Evolutionary conservation across 2,329 filamentous ascomycete species (phyloP), one percentile per base, ranked within the genome.

Genomic region (Fusarium longipes): DNA sequence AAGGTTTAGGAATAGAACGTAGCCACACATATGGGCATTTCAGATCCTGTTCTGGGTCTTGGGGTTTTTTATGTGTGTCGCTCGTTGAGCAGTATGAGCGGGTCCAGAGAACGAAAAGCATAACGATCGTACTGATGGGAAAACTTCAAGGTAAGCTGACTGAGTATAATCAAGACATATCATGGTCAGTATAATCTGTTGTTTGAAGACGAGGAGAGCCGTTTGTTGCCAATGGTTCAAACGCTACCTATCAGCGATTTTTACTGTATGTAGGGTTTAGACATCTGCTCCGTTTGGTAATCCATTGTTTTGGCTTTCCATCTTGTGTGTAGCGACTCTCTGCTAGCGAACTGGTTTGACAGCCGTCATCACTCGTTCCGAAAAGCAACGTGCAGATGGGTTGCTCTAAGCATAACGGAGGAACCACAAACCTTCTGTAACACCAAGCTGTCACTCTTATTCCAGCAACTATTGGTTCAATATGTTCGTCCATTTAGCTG

Each of bases 11-110:
- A 70, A 59, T 18, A 77, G 52, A 38, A 73, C 54, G 60, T 76
- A 77, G 44, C 57, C 62, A 49, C 75, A 77, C 75, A 77, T 77
- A 40, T 30, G 47, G 24, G 40, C 48, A 59, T 57, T 35, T 40
- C 18, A 45, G 20, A 12, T 55, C 14, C 43, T 40, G 44, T 38
- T 43, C 38, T 27, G 36, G 22, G 39, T 52, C 38, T 27, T 48
- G 65, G 17, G 36, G n/a, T 68, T 22, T 57, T 56, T 65, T 38
- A 40, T 58, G 61, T 22, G 40, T 39, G 45, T 50, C 44, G 56
- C 44, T 59, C 57, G 48, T 54, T 43, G 49, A 62, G 29, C 63
- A 58, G 53, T 44, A 67, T 53, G 25, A 53, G 43, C 29, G 15
- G 27, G 22, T 35, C 47, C 39, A 29, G 27, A 43, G 20, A 50